Conservation (phyloP, 805 yeast genomes). For the Candida patagonica region DNA sequence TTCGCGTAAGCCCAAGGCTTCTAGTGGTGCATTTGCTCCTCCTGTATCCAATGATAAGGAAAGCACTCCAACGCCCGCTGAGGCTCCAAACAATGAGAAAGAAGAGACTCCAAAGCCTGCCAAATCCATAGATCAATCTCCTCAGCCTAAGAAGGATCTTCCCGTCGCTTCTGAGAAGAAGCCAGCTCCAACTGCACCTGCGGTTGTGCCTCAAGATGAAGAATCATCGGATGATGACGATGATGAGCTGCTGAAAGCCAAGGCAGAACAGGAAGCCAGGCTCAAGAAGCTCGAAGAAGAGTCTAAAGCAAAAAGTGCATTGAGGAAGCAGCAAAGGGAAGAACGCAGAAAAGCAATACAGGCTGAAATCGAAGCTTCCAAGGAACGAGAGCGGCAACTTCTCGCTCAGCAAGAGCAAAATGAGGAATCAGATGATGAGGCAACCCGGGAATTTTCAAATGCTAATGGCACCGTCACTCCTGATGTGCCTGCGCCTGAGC, state of each 20-base stretch:
- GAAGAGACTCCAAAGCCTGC: conserved; percentile 9
- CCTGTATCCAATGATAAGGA: conserved; percentile 13
- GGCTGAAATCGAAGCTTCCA: conserved; percentile 20
- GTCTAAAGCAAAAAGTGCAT: conserved; percentile 7
- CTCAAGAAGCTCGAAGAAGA: conserved; percentile 16
- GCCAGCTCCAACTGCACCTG: conserved; percentile 5
- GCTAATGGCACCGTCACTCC: not conserved
- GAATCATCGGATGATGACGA: conserved; percentile 21
- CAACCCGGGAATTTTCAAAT: not conserved
- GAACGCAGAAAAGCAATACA: conserved; percentile 23
- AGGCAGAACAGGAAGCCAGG: conserved; percentile 19
- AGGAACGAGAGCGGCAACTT: conserved; percentile 21
- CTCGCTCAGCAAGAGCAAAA: conserved; percentile 7
- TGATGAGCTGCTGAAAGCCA: conserved; percentile 26
- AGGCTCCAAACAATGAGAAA: not conserved
- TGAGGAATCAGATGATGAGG: conserved; percentile 5
- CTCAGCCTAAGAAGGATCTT: no score
- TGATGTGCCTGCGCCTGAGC: not conserved
- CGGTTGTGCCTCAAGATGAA: conserved; percentile 8
- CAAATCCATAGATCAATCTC: conserved; percentile 14
- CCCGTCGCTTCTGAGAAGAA: conserved; percentile 2
- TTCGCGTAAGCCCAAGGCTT: conserved; percentile 21
- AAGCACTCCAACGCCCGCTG: conserved; percentile 7
- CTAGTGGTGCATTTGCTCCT: conserved; percentile 15
- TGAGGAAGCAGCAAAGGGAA: conserved; percentile 16